Base-by-base conservation (phyloP, 2,329 filamentous ascomycete species). In the Claviceps quebecensis region DNA sequence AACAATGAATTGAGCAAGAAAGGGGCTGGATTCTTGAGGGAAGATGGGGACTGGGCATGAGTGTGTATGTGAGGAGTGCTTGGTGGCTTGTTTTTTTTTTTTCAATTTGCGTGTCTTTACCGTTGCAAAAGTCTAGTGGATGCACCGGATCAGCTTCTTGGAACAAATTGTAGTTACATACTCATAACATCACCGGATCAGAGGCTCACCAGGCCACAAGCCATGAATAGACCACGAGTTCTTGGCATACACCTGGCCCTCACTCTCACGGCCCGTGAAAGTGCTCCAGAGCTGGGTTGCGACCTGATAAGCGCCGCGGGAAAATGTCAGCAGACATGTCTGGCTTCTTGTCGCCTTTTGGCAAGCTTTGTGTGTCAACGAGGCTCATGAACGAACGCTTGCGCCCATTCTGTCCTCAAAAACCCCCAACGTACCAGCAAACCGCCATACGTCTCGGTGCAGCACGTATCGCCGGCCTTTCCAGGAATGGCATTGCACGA, bases 231-330 rank as follows among this genome's bases (percentile, higher is more conserved):
- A 77, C 76, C 77, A 84, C 3, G 71, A 68, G 44, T 79, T 65
- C 45, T 67, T 61, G 1, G 81, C 81, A 7, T 83, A 69, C 22
- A 79, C 60, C 60, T 85, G 80, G 9, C 77, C 77, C 52, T 74
- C 50, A 13, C 63, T 60, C 60, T 84, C 80, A 36, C 72, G 69
- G 2, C 80, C 80, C 0, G 81, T 84, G 60, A 80, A 80, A 0
- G 77, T 79, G 57, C 73, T 68, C 81, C 81, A 85, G 63, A 79
- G 81, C 56, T 84, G 80, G 0, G 81, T 84, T 52, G 68, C 69
- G 2, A 84, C 68, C 57, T 71, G 38, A 14, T 13, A 29, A 29
- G 8, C 8, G 13, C 9, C 47, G n/a, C 6, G 7, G 14, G 1
- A 19, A 16, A 13, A 22, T 4, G 16, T 22, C 22, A 17, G 9